Conservation (phyloP, 78 protist genomes). For the Planoprotostelium fungivorum region DNA sequence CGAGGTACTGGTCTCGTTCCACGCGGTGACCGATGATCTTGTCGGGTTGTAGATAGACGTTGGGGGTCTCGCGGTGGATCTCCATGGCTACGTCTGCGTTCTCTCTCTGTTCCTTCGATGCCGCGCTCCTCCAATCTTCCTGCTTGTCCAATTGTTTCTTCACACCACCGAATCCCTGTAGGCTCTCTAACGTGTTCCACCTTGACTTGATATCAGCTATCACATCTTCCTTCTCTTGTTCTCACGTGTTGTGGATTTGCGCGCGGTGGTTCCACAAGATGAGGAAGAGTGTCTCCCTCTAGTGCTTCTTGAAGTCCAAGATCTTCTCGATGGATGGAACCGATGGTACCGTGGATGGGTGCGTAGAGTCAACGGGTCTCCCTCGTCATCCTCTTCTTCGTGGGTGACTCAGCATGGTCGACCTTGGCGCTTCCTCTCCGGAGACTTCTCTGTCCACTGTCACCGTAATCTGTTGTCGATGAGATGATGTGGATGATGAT, state of each 20-base stretch:
- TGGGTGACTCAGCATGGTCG: not conserved
- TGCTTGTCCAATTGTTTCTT: constrained; percentile 24
- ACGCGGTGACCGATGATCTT: constrained; percentile 30
- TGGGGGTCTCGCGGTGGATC: constrained; percentile 23
- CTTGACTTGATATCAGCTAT: not conserved
- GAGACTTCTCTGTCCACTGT: too few species aligned
- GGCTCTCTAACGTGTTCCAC: constrained; percentile 54
- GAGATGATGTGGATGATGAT: too few species aligned
- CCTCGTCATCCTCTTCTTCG: not conserved
- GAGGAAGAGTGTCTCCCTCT: constrained; percentile 36
- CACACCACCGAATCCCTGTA: constrained; percentile 39
- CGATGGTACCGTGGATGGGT: not conserved
- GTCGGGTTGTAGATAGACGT: constrained; percentile 48
- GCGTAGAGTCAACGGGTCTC: too few species aligned
- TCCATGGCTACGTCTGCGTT: constrained; percentile 58
- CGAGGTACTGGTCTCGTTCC: constrained; percentile 48
- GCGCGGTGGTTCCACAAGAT: constrained; percentile 77
- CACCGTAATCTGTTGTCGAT: not conserved
- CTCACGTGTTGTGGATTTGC: constrained; percentile 70
- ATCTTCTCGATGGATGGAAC: not conserved
- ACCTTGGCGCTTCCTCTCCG: not conserved
- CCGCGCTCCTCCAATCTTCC: constrained; percentile 44
- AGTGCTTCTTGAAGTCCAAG: not conserved
- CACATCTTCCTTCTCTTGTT: not conserved
- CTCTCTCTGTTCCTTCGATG: constrained; percentile 58